Base-by-base conservation (phyloP, 2,329 filamentous ascomycete genomes). In the Trichoderma sp. region DNA sequence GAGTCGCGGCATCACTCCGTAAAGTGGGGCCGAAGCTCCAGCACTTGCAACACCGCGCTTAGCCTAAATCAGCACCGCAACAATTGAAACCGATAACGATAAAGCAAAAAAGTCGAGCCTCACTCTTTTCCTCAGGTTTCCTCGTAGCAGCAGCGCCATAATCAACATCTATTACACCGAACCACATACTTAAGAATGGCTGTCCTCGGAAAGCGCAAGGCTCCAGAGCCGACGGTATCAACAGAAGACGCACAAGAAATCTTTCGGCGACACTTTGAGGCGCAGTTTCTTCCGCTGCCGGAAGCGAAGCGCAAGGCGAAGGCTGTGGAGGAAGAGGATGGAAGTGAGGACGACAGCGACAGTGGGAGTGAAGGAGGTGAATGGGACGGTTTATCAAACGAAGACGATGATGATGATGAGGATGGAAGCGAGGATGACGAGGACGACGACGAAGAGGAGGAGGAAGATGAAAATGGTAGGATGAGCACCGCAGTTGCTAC, bases 181-280 rank as follows among this genome's bases (percentile, higher is more conserved):
- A 28, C 53, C 32, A 20, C 3, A 20, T 12, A 23, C 47, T 53
- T 23, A 0, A 15, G 2, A 61, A 87, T 87, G 85, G 77, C 82
- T 39, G 79, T 82, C 53, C 78, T 87, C 26, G 84, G 86, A 50
- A 88, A 88, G 76, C 84, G 86, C 73, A 88, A 87, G 75, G 78
- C 81, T 30, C 71, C 77, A 13, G 76, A 76, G 39, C 76, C 78
- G 4, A 71, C 76, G 2, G 68, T 80, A 28, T 81, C 79, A 1
- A 80, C 83, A 53, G 84, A 88, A 74, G 87, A 90, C 72, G 86
- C 92, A 13, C 90, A 93, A 76, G 93, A 91, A 70, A 87, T 95
- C 71, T 93, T 99, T 77, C 90, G 91, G 71, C 89, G 89, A 76
- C 92, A 95, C 79, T 98, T 98, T 79, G 96, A 98, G 82, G 89